phyloP scores from a whole-genome alignment of 768 basidiomycete genomes.

The Tylopilus felleus region DNA sequence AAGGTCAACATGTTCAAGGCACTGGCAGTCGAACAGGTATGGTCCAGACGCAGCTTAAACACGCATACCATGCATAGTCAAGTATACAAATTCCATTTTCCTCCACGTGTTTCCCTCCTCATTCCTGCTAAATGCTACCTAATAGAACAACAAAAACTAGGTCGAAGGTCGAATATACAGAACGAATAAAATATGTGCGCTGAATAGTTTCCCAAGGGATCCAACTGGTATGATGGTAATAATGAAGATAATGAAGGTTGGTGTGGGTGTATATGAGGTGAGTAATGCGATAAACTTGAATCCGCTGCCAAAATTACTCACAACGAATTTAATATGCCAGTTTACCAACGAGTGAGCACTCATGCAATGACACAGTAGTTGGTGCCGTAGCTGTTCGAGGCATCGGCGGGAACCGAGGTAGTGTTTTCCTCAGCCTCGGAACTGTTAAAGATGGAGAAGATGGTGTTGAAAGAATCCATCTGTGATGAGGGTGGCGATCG shows the following conservation, averaged over 20 bases:
- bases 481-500: background rate
- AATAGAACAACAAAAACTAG: slow-evolving; percentile 22
- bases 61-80: background rate
- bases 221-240: slow-evolving; percentile 2
- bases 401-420: slow-evolving; percentile 16
- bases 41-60: background rate
- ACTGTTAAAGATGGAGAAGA: slow-evolving; percentile 15
- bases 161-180: slow-evolving; percentile 18
- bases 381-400: background rate
- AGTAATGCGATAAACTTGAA: background rate
- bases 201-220: background rate
- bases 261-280: slow-evolving; percentile 6
- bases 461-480: slow-evolving; percentile 24
- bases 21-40: background rate
- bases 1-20: background rate
- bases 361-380: slow-evolving; percentile 22
- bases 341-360: background rate
- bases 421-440: slow-evolving; percentile 4
- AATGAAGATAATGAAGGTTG: slow-evolving; percentile 3
- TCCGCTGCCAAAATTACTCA: slow-evolving; percentile 9
- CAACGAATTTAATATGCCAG: slow-evolving; percentile 15
- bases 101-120: background rate
- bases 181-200: slow-evolving; percentile 16
- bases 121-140: background rate
- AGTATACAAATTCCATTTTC: slow-evolving; percentile 4